Conservation (phyloP, 192 early-diverging fungal species). For the Coemansia sp. region DNA sequence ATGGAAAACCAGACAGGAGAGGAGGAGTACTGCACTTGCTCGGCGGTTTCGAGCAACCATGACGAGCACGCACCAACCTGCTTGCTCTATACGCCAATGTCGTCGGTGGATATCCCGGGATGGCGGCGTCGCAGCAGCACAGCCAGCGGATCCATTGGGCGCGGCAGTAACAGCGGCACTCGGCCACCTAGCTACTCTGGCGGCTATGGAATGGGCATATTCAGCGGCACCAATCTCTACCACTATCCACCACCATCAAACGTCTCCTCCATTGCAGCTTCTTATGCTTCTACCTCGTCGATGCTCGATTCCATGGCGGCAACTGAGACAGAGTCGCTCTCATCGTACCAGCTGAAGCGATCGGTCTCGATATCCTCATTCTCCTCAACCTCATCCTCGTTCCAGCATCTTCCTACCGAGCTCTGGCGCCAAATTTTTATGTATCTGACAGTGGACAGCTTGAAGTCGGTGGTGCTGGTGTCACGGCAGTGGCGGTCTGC, state of each 20-base stretch:
- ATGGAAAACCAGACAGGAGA: conserved; percentile 48
- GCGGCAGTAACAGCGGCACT: conserved; percentile 22
- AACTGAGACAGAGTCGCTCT: conserved; percentile 48
- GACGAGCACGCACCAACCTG: conserved; percentile 53
- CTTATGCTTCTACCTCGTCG: conserved; percentile 52
- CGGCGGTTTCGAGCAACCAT: conserved; percentile 27
- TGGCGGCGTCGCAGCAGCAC: conserved; percentile 32
- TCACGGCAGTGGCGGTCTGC: conserved; percentile 52
- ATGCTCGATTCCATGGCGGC: conserved; percentile 52
- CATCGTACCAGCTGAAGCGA: conserved; percentile 43
- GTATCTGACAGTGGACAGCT: conserved; percentile 36
- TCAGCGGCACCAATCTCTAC: conserved; percentile 22
- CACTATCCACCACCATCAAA: conserved; percentile 45
- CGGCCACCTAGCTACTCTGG: conserved; percentile 44
- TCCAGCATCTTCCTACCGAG: conserved; percentile 48
- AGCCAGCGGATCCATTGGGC: conserved; percentile 19
- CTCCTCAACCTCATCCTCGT: conserved; percentile 41
- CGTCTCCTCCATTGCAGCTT: conserved; percentile 51
- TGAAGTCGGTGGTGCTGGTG: conserved; percentile 38
- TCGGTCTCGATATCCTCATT: conserved; percentile 43
- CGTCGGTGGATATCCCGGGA: conserved; percentile 42
- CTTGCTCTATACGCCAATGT: conserved; percentile 50
- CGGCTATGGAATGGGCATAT: conserved; percentile 38
- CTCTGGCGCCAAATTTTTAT: conserved; percentile 41
- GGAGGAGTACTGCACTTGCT: conserved; percentile 51